Conservation (phyloP, 805 yeast species). For the Dipodascus albidus region DNA sequence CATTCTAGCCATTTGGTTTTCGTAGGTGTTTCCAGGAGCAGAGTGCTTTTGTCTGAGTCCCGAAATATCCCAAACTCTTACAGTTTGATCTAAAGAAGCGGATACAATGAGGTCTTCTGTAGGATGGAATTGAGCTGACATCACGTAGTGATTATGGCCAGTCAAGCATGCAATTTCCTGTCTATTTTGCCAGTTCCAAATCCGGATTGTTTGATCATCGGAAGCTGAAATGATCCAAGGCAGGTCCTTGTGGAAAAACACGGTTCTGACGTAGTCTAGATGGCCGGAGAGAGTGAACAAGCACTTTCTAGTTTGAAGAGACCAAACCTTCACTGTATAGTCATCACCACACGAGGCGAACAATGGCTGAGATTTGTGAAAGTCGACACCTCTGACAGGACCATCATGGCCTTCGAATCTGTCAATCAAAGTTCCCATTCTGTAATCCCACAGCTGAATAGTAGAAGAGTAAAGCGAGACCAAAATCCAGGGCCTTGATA, state of each 20-base stretch:
- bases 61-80: constrained; percentile 96
- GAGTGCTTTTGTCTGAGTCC: constrained; percentile 92
- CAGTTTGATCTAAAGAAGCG: constrained; percentile 96
- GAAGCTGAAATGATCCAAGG: constrained; percentile 97
- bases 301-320: constrained; percentile 81
- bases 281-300: constrained; percentile 88
- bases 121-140: constrained; percentile 98
- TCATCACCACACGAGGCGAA: constrained; percentile 98
- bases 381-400: constrained; percentile 89
- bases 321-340: constrained; percentile 92
- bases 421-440: constrained; percentile 96
- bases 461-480: constrained; percentile 95
- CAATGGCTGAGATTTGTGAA: constrained; percentile 96
- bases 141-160: constrained; percentile 96
- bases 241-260: constrained; percentile 85
- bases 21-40: constrained; percentile 40
- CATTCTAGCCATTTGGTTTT: constrained; percentile 39
- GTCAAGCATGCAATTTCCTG: constrained; percentile 94
- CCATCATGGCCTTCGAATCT: constrained; percentile 98
- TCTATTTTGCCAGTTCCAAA: constrained; percentile 99
- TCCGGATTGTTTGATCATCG: constrained; percentile 96
- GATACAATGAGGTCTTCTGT: constrained; percentile 88
- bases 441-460: constrained; percentile 98
- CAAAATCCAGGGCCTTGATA: constrained; percentile 77
- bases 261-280: constrained; percentile 90